Conservation (phyloP, 116 monocot genomes). For the Dioscorea cayenensis region DNA sequence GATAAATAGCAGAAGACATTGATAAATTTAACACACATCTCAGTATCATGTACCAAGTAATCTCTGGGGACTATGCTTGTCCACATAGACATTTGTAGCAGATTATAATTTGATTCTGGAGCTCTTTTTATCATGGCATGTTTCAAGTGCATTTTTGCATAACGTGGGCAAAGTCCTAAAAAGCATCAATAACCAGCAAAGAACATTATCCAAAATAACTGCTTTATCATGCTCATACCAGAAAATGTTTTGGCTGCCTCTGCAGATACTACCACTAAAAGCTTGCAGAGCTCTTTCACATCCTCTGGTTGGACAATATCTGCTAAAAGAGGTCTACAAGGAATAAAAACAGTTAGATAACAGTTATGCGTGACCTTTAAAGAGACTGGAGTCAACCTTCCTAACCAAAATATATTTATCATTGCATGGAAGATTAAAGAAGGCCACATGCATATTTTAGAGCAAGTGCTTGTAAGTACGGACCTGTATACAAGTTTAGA, state of each 20-base stretch:
- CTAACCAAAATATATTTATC: too few relatives aligned
- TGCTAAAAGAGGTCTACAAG: constrained; percentile 70
- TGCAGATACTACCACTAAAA: constrained; percentile 67
- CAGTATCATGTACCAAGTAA: too few relatives aligned
- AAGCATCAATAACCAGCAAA: neutral
- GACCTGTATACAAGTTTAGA: constrained; percentile 70
- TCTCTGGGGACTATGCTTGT: too few relatives aligned
- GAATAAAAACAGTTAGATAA: neutral
- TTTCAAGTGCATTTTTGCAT: too few relatives aligned
- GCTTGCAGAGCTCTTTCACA: constrained; percentile 82
- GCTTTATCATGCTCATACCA: constrained; percentile 24
- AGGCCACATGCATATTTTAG: neutral
- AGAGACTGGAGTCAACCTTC: too few relatives aligned
- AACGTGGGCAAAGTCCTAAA: neutral
- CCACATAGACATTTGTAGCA: too few relatives aligned
- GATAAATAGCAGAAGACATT: too few relatives aligned
- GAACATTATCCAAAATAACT: neutral
- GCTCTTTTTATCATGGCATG: too few relatives aligned
- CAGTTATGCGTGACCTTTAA: neutral
- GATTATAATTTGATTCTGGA: too few relatives aligned
- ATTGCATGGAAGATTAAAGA: neutral
- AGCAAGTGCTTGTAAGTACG: neutral
- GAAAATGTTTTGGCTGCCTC: constrained; percentile 47
- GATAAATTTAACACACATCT: too few relatives aligned
- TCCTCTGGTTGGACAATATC: constrained; percentile 72